Evolutionary conservation across 2,329 filamentous ascomycete genomes (phyloP).

Genomic region (Hawksworthiomyces lignivorus): DNA sequence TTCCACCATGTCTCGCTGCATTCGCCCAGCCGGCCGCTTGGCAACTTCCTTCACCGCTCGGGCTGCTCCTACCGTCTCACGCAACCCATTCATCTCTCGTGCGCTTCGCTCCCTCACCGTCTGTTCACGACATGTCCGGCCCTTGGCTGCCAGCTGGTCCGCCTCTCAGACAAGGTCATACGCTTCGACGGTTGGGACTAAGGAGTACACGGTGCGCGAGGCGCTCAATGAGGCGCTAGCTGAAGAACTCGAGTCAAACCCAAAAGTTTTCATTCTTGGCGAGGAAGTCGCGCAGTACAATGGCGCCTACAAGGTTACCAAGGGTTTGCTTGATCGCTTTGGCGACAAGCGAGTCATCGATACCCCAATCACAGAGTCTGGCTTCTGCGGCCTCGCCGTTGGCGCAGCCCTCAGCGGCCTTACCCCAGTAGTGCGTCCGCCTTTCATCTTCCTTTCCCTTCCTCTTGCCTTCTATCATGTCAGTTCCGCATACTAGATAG

Average conservation of each 20-base stretch:
- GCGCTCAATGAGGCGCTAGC: conserved; percentile 96
- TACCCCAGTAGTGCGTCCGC: conserved; percentile 81
- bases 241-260: conserved; percentile 90
- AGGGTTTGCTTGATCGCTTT: conserved; percentile 93
- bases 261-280: conserved; percentile 91
- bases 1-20: conserved; percentile 37
- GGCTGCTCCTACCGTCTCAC: conserved; percentile 18
- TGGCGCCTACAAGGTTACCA: conserved; percentile 99
- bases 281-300: conserved; percentile 99
- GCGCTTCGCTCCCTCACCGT: conserved; percentile 17
- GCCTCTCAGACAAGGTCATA: conserved; percentile 44
- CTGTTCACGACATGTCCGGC: conserved; percentile 25
- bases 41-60: conserved; percentile 27
- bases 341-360: conserved; percentile 97
- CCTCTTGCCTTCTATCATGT: background rate
- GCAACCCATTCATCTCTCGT: conserved; percentile 10
- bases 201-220: conserved; percentile 95
- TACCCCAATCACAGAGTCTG: conserved; percentile 95
- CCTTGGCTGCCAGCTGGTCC: conserved; percentile 4
- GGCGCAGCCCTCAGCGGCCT: conserved; percentile 92
- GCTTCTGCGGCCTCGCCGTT: conserved; percentile 87
- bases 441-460: background rate
- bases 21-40: conserved; percentile 36
- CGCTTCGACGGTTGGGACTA: conserved; percentile 53
- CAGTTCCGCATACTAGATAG: background rate